Conservation (phyloP, 2,329 filamentous ascomycete species). For the Botrytis elliptica region DNA sequence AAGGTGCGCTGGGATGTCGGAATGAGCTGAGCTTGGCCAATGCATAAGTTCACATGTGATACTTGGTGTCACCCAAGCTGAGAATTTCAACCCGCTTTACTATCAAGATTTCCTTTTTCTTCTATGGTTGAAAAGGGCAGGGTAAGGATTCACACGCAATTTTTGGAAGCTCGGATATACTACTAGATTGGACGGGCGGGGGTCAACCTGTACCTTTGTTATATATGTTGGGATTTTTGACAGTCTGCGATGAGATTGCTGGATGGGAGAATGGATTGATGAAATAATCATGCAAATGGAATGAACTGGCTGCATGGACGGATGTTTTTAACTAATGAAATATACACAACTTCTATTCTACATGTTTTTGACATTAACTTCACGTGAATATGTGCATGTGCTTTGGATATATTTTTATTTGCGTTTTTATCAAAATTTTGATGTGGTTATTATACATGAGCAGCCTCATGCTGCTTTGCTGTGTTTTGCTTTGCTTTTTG, state of each 20-base stretch:
- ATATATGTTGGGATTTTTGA: constrained; percentile 9
- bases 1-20: background rate
- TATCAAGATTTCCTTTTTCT: background rate
- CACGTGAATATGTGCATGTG: background rate
- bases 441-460: constrained; percentile 10
- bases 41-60: background rate
- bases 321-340: constrained; percentile 10
- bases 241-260: constrained; percentile 4
- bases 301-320: background rate
- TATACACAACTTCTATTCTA: background rate
- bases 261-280: background rate
- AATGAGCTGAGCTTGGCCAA: background rate
- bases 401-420: constrained; percentile 5
- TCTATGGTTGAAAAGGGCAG: background rate
- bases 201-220: constrained; percentile 17
- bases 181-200: constrained; percentile 17
- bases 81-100: background rate
- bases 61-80: background rate
- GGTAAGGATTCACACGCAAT: background rate
- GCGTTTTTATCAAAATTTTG: background rate
- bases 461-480: background rate
- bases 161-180: constrained; percentile 9
- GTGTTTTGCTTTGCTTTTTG: background rate
- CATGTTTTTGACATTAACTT: background rate
- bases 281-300: background rate